Evolutionary conservation across 441 rosid species (phyloP), one percentile per base, ranked within the genome.

Genomic region (California macrophylla): DNA sequence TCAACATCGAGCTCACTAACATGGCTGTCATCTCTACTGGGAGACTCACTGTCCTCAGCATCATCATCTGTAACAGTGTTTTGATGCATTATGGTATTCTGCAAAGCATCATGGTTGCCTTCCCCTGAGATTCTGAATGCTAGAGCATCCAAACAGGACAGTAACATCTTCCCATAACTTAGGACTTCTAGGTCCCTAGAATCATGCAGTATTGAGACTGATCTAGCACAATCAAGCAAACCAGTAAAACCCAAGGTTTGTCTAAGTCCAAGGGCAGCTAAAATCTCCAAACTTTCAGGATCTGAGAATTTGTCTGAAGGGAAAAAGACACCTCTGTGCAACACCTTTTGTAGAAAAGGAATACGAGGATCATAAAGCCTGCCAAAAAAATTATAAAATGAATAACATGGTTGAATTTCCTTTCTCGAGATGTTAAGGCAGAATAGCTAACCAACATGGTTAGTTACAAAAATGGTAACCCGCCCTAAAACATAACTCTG

Each of bases 351-450:
- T 67, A 89, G 85, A 79, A 80, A 91, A 81, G 88, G 87, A 72
- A 89, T 79, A 30, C 94, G 94, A 77, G 99, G 99, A 85, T 94
- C 99, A 68, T 94, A 94, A 65, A 94, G 92, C 88, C 99, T 94
- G 94, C 60, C 77, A 83, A 82, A 76, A 30, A 79, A 61, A 69
- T 18, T 68, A 66, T 47, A 56, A 66, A 56, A 66, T 66, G 47
- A 64, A 70, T 69, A 62, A 20, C 10, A 67, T 32, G 50, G 61
- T 68, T 64, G n/a, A 16, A 34, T 66, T 45, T 69, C 29, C 16
- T 69, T 42, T 47, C 47, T n/a, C 36, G 20, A 10, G 23, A 64
- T 69, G 24, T 23, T 18, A 63, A 64, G 24, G 9, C 30, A 58
- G 64, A 10, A 5, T 58, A 58, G 16, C 64, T 16, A 9, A 23